phyloP scores from a whole-genome alignment of 2,329 filamentous ascomycete genomes.

The Clonostachys solani region DNA sequence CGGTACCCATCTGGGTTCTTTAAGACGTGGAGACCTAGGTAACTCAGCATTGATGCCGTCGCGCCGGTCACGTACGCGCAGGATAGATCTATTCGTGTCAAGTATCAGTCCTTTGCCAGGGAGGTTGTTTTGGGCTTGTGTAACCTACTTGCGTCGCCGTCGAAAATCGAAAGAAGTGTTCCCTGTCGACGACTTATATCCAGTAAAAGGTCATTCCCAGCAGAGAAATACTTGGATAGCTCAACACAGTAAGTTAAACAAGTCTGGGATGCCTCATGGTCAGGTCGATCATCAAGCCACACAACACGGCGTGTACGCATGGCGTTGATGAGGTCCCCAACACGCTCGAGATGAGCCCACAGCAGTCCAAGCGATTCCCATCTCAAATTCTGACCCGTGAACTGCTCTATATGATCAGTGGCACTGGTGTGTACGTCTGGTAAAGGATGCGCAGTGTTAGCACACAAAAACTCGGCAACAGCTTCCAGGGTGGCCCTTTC shows the following conservation, averaged over 20 bases:
- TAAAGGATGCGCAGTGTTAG: no score
- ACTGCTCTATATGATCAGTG: conserved; percentile 23
- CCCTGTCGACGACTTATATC: neutral
- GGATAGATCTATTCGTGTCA: conserved; percentile 1
- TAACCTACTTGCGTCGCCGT: no score
- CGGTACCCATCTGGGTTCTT: conserved; percentile 1
- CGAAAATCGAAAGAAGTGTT: no score
- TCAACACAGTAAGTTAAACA: neutral
- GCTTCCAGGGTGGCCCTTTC: neutral
- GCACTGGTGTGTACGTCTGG: neutral
- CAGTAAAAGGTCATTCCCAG: neutral
- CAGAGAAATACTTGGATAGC: neutral
- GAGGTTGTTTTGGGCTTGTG: neutral
- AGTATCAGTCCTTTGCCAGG: conserved; percentile 3
- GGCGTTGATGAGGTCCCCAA: conserved; percentile 3
- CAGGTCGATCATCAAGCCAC: no score
- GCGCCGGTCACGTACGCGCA: no score
- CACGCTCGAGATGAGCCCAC: conserved; percentile 14
- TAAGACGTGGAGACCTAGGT: conserved; percentile 6
- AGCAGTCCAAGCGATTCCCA: conserved; percentile 31
- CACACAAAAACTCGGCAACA: no score
- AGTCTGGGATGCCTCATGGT: no score
- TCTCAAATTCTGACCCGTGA: conserved; percentile 24
- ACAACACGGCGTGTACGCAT: neutral
- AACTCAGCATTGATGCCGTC: no score